Conservation (phyloP, 1,139 yeast genomes). For the Blastobotrys aristatus region DNA sequence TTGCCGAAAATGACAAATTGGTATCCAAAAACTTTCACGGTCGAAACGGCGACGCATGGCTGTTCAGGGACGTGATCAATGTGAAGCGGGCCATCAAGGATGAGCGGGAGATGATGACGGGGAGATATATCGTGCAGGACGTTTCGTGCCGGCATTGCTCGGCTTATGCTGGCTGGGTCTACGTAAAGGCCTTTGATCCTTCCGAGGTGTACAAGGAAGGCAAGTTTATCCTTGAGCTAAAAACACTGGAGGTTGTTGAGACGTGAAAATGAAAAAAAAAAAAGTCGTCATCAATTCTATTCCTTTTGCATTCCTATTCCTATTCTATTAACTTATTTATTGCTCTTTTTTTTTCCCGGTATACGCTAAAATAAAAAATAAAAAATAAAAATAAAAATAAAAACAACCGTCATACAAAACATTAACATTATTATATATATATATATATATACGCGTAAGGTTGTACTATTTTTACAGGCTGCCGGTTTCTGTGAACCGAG, state of each 20-base stretch:
- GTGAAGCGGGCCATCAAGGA: constrained; percentile 32
- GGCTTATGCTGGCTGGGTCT: constrained; percentile 69
- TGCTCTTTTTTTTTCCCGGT: background rate
- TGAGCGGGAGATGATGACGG: constrained; percentile 59
- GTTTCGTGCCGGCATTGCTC: constrained; percentile 65
- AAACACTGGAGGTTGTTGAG: constrained; percentile 17
- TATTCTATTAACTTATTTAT: background rate
- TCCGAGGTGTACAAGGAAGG: constrained; percentile 72
- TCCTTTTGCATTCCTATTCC: background rate
- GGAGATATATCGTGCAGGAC: constrained; percentile 58
- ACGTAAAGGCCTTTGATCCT: constrained; percentile 52
- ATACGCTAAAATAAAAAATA: background rate
- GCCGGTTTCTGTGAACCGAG: constrained; percentile 25
- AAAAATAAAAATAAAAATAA: background rate
- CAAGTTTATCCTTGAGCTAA: constrained; percentile 63
- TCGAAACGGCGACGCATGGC: constrained; percentile 38
- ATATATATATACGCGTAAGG: too few relatives aligned
- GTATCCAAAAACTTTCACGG: constrained; percentile 40
- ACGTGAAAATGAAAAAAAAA: constrained; percentile 11
- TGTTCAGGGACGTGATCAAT: constrained; percentile 38
- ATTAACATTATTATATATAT: too few relatives aligned
- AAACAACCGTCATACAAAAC: too few relatives aligned
- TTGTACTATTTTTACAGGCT: constrained; percentile 17
- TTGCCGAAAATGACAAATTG: constrained; percentile 34
- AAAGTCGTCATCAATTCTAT: too few relatives aligned